phyloP scores from a whole-genome alignment of 208 protist species.

The Tetramitus jugosus region DNA sequence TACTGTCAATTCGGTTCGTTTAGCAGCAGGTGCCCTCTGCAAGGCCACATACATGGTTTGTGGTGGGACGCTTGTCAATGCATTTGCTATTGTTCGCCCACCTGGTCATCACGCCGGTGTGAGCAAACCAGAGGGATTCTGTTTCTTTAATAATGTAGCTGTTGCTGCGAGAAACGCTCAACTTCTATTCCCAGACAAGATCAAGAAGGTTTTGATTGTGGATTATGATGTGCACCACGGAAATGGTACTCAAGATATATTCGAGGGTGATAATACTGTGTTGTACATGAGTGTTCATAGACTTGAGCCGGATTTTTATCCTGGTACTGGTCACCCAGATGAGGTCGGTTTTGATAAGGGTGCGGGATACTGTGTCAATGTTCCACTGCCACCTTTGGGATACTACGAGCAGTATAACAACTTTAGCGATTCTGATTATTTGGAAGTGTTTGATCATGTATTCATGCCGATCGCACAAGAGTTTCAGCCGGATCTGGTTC shows the following conservation, averaged over 20 bases:
- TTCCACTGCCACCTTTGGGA: conserved; percentile 61
- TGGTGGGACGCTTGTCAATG: conserved; percentile 38
- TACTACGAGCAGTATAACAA: neutral
- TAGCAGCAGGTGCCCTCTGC: conserved; percentile 33
- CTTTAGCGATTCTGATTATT: conserved; percentile 87
- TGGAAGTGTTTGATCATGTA: conserved; percentile 76
- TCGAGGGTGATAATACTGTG: conserved; percentile 73
- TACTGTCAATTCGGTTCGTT: conserved; percentile 17
- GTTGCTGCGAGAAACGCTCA: conserved; percentile 68
- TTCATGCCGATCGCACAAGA: conserved; percentile 71
- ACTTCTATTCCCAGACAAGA: conserved; percentile 30
- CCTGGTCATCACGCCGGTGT: conserved; percentile 59
- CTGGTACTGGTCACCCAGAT: conserved; percentile 58
- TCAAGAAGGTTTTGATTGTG: conserved; percentile 66
- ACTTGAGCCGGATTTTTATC: conserved; percentile 63
- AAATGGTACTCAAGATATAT: conserved; percentile 82
- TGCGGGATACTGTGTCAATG: conserved; percentile 80
- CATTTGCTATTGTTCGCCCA: conserved; percentile 45
- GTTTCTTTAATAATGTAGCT: conserved; percentile 79
- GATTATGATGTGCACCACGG: conserved; percentile 92
- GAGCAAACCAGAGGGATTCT: conserved; percentile 62
- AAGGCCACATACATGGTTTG: conserved; percentile 33
- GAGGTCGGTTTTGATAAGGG: conserved; percentile 46
- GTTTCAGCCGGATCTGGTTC: conserved; percentile 77
- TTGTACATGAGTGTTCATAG: conserved; percentile 85